Evolutionary conservation across 139 green algal species (phyloP), one percentile per base, ranked within the genome.

Genomic region (Ostreobium quekettii): DNA sequence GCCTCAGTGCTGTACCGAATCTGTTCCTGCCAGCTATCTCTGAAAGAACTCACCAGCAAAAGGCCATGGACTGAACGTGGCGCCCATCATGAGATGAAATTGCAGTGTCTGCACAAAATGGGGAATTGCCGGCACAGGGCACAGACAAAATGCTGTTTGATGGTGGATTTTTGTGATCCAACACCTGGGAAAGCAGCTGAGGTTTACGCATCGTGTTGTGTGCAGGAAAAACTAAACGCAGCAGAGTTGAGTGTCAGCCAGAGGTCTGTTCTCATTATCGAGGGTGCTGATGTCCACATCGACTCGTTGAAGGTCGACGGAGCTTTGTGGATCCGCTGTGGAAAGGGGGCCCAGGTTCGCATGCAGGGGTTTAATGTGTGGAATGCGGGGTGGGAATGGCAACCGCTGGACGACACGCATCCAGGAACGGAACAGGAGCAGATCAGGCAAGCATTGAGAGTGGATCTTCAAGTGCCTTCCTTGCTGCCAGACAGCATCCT

Each of bases 301-400:
- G 8, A 68, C n/a, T 74, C 68, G 3, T 65, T 92, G 46, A 38
- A 89, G 2, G 47, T 97, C n/a, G 69, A 86, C 0, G 93, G 93
- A 0, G 79, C 91, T 0, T 64, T 97, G 59, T 72, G 92, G 26
- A 70, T 98, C 7, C 73, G 81, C 4, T 81, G 76, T 6, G 67
- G 65, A 2, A 60, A 66, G 1, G 85, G 82, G 1, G 83, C 78
- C 0, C 72, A 71, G 6, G 72, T 96, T 7, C 53, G 64, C 7
- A 42, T 91, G 5, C 68, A 84, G 1, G 60, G 65, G 0, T 65
- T 95, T 6, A 61, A 48, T 1, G 84, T 97, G 58, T 58, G 76
- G 31, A 97, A 97, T 70, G 46, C 59, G 29, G 88, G 90, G 15
- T 97, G 91, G 91, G 28, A 71, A 35, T 93, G 90, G 83, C 32